Evolutionary conservation across 2,329 filamentous ascomycete genomes (phyloP).

Genomic region (Alternaria sp.): DNA sequence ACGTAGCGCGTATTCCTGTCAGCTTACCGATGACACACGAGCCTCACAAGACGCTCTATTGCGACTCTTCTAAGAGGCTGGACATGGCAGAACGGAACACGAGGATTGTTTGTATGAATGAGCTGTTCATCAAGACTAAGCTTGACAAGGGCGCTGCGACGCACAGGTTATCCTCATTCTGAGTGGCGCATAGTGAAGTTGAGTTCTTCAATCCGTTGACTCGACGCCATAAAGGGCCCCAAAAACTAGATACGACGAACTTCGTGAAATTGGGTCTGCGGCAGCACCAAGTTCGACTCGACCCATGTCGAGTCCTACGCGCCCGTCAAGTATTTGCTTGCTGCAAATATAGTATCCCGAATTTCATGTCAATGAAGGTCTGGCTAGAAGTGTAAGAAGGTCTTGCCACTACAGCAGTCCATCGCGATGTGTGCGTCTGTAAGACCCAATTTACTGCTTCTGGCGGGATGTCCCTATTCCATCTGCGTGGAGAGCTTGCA

Average conservation of each 20-base stretch:
- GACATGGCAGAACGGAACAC: neutral
- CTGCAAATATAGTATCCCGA: neutral
- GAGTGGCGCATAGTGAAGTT: neutral
- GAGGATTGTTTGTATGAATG: neutral
- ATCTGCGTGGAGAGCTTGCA: neutral
- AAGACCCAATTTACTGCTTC: neutral
- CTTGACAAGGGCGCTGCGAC: neutral
- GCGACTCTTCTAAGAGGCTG: neutral
- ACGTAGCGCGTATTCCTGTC: neutral
- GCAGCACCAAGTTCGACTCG: neutral
- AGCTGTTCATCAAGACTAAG: neutral
- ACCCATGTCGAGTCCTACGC: neutral
- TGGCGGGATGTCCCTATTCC: neutral
- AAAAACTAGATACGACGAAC: neutral
- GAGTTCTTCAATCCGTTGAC: neutral
- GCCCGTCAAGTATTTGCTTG: neutral
- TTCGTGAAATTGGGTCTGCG: too few relatives aligned
- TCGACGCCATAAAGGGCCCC: neutral
- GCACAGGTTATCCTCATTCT: neutral
- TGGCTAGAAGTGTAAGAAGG: neutral
- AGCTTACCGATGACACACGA: neutral
- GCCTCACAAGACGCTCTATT: neutral
- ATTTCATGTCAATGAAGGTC: neutral
- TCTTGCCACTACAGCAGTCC: neutral
- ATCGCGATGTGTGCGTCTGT: neutral